Percentiles rank a stretch among this genome's conserved stretches.
These are phyloP conservation scores for Sporobolomyces phaffii DNA, from an alignment of 768 basidiomycete species.

Conservation along the genomic window DNA sequence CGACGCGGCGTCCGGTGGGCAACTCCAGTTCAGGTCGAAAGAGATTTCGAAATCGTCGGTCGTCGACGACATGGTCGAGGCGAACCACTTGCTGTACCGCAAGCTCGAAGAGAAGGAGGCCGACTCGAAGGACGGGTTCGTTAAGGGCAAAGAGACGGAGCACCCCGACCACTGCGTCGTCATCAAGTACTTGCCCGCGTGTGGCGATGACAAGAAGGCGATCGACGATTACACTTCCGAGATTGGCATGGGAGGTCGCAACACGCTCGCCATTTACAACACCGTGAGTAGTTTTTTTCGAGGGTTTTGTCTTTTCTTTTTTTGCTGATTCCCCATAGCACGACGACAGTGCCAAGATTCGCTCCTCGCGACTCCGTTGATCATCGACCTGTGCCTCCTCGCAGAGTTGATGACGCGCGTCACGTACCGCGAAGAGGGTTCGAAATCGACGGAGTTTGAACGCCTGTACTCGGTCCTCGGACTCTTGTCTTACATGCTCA, in stretches of 20 bases:
- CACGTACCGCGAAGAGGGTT: conserved; percentile 60
- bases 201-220: conserved; percentile 96
- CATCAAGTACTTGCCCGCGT: conserved; percentile 60
- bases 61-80: conserved; percentile 92
- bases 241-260: conserved; percentile 91
- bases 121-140: conserved; percentile 44
- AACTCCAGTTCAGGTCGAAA: conserved; percentile 93
- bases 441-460: conserved; percentile 57
- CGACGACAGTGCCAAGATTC: conserved; percentile 71
- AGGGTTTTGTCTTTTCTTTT: not conserved
- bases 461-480: conserved; percentile 87
- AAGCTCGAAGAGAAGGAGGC: conserved; percentile 52
- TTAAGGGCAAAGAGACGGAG: conserved; percentile 58
- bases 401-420: conserved; percentile 90
- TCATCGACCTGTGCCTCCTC: conserved; percentile 86
- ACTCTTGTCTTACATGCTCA: conserved; percentile 92
- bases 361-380: conserved; percentile 88
- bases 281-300: conserved; percentile 48
- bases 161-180: conserved; percentile 89
- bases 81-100: conserved; percentile 80
- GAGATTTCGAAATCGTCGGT: conserved; percentile 96
- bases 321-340: conserved; percentile 4
- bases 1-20: conserved; percentile 49
- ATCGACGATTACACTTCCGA: conserved; percentile 99
- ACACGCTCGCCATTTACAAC: conserved; percentile 63